A percentile compares a stretch with the other conserved stretches of the same genome.
Conservation (phyloP, 1,139 yeast species). For the Kodamaea sp. region DNA sequence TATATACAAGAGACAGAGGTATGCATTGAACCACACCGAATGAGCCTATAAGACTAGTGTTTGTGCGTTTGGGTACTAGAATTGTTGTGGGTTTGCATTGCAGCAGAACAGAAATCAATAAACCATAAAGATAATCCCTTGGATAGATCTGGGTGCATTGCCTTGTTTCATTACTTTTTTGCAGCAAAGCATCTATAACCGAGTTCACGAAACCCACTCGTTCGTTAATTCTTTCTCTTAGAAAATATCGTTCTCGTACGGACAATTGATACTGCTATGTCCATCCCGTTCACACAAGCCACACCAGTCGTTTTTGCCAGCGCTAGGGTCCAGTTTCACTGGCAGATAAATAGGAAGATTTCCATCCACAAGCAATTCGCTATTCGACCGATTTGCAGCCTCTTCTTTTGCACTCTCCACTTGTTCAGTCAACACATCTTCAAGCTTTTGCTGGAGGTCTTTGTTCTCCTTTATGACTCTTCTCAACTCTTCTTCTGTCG, state of each 20-base stretch:
- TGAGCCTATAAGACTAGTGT: no score
- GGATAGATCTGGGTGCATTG: no score
- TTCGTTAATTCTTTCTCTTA: no score
- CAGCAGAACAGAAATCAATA: no score
- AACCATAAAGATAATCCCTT: no score
- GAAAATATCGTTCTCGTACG: constrained; percentile 67
- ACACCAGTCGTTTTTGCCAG: constrained; percentile 83
- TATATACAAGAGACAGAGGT: no score
- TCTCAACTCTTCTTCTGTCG: constrained; percentile 29
- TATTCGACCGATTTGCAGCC: constrained; percentile 1
- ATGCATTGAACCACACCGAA: no score
- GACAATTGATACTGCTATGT: constrained; percentile 84
- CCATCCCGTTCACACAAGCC: constrained; percentile 90
- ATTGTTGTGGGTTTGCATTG: no score
- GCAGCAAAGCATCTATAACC: no score
- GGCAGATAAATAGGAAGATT: constrained; percentile 54
- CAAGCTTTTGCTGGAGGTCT: constrained; percentile 20
- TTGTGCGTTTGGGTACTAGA: no score
- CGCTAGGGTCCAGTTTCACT: constrained; percentile 60
- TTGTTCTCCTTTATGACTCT: constrained; percentile 23
- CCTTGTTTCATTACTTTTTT: no score
- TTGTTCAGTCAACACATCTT: constrained; percentile 15
- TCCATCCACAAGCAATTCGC: constrained; percentile 4
- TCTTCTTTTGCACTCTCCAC: constrained; percentile 15
- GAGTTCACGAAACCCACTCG: no score